These are phyloP conservation scores for Pigoraptor vietnamica DNA, from an alignment of 78 protist genomes.

Conservation along the genomic window DNA sequence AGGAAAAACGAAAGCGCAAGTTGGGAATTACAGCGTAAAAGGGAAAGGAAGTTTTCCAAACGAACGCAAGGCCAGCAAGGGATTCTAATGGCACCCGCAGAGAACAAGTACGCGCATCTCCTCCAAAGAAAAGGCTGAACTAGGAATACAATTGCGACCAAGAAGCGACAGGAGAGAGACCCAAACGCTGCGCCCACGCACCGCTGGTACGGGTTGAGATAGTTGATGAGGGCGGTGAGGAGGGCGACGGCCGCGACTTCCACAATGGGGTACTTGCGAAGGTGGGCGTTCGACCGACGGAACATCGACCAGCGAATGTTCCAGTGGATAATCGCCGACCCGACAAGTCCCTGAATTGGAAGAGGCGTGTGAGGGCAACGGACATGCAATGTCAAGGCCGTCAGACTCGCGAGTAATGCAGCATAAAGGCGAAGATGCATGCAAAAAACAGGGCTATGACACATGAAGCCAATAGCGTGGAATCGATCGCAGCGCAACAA, in stretches of 20 bases:
- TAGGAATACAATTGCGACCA: no score
- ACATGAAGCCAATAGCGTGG: no score
- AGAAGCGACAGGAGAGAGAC: no score
- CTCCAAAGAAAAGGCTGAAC: no score
- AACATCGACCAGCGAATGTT: background rate
- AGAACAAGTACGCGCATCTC: no score
- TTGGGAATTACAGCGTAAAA: background rate
- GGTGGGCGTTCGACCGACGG: background rate
- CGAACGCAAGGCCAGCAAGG: background rate
- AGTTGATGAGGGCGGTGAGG: conserved; percentile 8
- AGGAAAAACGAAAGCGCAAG: background rate
- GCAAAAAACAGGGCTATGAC: no score
- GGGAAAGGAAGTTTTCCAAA: background rate
- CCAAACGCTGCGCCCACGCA: background rate
- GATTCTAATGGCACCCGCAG: no score
- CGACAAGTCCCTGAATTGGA: background rate
- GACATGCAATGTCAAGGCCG: no score
- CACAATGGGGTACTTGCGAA: background rate
- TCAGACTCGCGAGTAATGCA: no score
- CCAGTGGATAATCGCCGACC: background rate
- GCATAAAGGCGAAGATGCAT: no score
- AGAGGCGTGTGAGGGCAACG: no score
- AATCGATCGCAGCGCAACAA: no score
- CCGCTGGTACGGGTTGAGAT: conserved; percentile 11
- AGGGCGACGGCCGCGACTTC: conserved; percentile 16